Evolutionary conservation across 2,329 filamentous ascomycete genomes (phyloP), one percentile per base, ranked within the genome.

Genomic region (Xylariaceae sp.): DNA sequence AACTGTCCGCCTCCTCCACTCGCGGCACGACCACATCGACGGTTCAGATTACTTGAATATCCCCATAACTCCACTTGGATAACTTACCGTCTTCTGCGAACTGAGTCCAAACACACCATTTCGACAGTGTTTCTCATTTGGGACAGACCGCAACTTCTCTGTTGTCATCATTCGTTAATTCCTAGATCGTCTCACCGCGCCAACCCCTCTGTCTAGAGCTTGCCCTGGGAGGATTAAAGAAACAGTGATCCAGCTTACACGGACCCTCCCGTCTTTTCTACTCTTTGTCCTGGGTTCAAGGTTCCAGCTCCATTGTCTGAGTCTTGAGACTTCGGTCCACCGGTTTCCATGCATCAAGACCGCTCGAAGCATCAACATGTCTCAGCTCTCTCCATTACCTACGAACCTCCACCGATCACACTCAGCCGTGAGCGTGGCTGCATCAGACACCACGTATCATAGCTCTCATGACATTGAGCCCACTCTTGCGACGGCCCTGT

Each of bases 381-480:
- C 56, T 37, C 51, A 43, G 44, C 44, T 51, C 22, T 50, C 50
- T 37, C 38, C 53, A 36, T 44, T 49, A 28, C 38, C 48, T 29
- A 37, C 48, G 16, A 41, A 49, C 41, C 48, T 55, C 22, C 47
- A 55, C 29, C 56, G 56, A 34, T 56, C 61, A 16, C 50, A 52
- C 26, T 68, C 67, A 34, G 62, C 65, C 38, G 60, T 63, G 35
- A 73, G 67, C 55, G 56, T 68, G 47, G 67, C 69, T 38, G 61
- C 61, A 36, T 75, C 73, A 19, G 69, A 72, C 52, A 69, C 68
- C 28, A 74, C 72, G 3, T 77, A 77, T 56, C 72, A 77, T 56
- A 77, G 73, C 63, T 76, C 76, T 53, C 64, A 72, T 45, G 71
- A 77, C 41, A 59, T 68, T 19, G 74, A 77, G 47, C 50, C n/a